phyloP scores from a whole-genome alignment of 169 alveolate species.

The Eimeria acervulina region DNA sequence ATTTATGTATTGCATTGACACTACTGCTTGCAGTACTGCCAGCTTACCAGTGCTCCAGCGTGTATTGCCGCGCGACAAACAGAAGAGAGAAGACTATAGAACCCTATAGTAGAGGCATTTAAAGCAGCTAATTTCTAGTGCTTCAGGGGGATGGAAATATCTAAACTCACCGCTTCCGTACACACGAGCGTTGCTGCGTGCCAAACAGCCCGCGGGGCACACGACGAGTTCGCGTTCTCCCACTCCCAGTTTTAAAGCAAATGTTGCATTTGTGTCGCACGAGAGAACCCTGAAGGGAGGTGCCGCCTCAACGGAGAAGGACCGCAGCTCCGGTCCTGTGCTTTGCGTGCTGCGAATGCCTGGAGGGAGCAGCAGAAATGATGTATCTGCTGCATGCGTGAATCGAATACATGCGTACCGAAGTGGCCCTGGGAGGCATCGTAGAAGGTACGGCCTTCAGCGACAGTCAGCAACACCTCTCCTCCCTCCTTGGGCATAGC shows the following conservation, averaged over 20 bases:
- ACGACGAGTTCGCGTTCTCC: constrained; percentile 89
- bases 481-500: constrained; percentile 79
- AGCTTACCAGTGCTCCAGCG: constrained; percentile 84
- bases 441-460: constrained; percentile 49
- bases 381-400: neutral
- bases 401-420: constrained; percentile 62
- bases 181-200: constrained; percentile 85
- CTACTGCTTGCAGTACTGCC: too few species aligned
- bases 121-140: neutral
- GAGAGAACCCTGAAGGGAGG: constrained; percentile 87
- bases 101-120: constrained; percentile 85
- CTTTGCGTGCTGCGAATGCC: constrained; percentile 77
- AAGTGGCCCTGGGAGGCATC: constrained; percentile 81
- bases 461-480: constrained; percentile 56
- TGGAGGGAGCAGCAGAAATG: neutral
- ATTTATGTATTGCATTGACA: neutral
- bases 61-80: constrained; percentile 95
- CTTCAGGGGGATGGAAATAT: too few species aligned
- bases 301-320: constrained; percentile 90
- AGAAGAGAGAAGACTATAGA: constrained; percentile 93
- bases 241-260: constrained; percentile 88
- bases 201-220: constrained; percentile 89
- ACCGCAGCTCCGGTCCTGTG: constrained; percentile 88
- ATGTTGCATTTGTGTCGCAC: constrained; percentile 88
- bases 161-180: constrained; percentile 78